phyloP scores from a whole-genome alignment of 345 rosid genomes.

The Durio zibethinus region DNA sequence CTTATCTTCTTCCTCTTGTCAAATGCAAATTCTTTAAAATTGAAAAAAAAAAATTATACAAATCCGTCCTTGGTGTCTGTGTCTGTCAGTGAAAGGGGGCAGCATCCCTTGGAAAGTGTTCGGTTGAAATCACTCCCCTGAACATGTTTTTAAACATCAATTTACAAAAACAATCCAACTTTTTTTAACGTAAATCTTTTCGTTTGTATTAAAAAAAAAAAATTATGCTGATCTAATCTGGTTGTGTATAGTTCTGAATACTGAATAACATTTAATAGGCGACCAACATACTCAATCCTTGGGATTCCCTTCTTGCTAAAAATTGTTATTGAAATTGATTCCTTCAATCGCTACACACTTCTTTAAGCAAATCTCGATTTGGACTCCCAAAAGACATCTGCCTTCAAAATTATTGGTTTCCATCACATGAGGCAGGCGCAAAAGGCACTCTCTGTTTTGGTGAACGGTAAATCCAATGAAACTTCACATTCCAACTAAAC shows the following conservation, averaged over 20 bases:
- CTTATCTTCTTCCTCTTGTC: neutral
- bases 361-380: no score
- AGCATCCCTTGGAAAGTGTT: neutral
- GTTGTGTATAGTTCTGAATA: neutral
- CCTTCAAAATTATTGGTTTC: neutral
- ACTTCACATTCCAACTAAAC: neutral
- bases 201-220: neutral
- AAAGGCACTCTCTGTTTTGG: neutral
- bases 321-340: neutral
- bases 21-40: neutral
- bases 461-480: neutral
- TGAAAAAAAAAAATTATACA: neutral
- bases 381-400: constrained; percentile 9
- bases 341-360: neutral
- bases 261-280: constrained; percentile 8
- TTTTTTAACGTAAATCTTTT: neutral
- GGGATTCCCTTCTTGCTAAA: constrained; percentile 22
- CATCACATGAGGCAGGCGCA: neutral
- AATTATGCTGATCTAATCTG: neutral
- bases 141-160: neutral
- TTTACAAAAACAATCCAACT: neutral
- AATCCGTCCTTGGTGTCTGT: neutral
- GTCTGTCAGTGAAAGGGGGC: neutral
- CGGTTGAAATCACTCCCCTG: neutral
- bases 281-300: constrained; percentile 48